These are phyloP conservation scores for Trichoderma harzianum DNA, from an alignment of 2,329 filamentous ascomycete species.

Conservation along the genomic window DNA sequence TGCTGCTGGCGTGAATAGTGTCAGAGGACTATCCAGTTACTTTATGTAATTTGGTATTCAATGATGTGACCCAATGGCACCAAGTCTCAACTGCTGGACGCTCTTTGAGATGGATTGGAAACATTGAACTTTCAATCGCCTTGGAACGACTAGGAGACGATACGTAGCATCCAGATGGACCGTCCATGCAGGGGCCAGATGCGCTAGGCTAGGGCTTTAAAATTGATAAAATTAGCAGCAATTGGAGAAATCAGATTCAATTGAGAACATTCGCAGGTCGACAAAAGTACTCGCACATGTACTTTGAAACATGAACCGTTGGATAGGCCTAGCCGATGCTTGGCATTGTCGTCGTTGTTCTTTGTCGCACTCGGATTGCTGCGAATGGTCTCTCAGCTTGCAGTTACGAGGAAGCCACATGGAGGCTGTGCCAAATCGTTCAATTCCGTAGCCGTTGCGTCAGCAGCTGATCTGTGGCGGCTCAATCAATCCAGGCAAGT, in stretches of 20 bases:
- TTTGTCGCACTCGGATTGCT: not conserved
- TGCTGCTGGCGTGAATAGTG: not conserved
- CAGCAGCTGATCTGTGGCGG: constrained; percentile 15
- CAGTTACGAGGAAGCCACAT: not conserved
- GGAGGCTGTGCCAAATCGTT: not conserved
- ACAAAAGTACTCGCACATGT: not conserved
- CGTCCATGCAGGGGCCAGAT: not conserved
- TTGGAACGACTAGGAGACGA: not conserved
- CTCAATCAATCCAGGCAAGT: not conserved
- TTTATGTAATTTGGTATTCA: not conserved
- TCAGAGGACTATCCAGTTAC: not conserved
- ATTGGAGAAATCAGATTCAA: not conserved
- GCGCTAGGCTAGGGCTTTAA: constrained; percentile 17
- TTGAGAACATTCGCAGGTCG: not conserved
- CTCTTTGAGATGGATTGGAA: not conserved
- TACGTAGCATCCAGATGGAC: not conserved
- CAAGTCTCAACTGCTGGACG: not conserved
- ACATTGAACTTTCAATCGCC: not conserved
- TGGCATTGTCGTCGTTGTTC: not conserved
- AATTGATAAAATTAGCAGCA: constrained; percentile 11
- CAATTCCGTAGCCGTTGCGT: not conserved
- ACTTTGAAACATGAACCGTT: not conserved
- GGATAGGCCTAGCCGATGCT: not conserved
- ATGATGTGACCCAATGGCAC: not conserved
- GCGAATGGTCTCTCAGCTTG: not conserved